Evolutionary conservation across 208 protist genomes (phyloP).

Genomic region (Acanthamoeba healyi): DNA sequence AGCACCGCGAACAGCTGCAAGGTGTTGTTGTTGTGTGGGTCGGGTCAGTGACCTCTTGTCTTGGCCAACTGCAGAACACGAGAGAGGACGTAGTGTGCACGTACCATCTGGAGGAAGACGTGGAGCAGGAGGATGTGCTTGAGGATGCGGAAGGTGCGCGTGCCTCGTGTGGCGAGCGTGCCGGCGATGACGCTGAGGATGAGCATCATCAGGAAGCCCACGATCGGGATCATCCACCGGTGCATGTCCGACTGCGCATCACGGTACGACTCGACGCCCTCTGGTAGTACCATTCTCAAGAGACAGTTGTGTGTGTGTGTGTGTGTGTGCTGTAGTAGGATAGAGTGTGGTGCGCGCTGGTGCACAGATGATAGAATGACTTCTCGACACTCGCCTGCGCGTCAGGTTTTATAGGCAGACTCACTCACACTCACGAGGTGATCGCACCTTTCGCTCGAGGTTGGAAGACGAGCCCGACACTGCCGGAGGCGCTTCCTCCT

Average conservation of each 20-base stretch:
- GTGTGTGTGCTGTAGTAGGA: too few relatives aligned
- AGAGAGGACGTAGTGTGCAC: not conserved
- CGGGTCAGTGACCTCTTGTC: not conserved
- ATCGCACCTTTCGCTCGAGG: not conserved
- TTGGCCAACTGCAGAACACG: too few relatives aligned
- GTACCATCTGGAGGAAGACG: slow-evolving; percentile 60
- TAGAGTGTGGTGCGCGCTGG: not conserved
- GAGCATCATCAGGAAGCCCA: slow-evolving; percentile 33
- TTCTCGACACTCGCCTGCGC: not conserved
- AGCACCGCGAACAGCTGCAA: slow-evolving; percentile 40
- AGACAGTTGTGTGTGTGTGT: not conserved
- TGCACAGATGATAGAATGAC: not conserved
- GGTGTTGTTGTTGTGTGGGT: not conserved
- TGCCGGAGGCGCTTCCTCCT: not conserved
- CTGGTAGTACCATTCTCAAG: not conserved
- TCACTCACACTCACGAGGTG: not conserved
- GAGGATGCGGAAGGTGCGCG: not conserved
- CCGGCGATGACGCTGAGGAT: slow-evolving; percentile 48
- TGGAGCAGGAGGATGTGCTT: slow-evolving; percentile 61
- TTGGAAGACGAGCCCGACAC: not conserved
- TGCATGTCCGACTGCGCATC: slow-evolving; percentile 53
- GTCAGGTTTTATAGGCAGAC: not conserved
- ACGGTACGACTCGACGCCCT: slow-evolving; percentile 13
- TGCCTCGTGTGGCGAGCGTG: not conserved
- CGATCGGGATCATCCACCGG: slow-evolving; percentile 71